Percentiles rank a stretch among this genome's conserved stretches.
Conservation (phyloP, 2,329 filamentous ascomycete species). For the Cladosporium sphaerospermum region DNA sequence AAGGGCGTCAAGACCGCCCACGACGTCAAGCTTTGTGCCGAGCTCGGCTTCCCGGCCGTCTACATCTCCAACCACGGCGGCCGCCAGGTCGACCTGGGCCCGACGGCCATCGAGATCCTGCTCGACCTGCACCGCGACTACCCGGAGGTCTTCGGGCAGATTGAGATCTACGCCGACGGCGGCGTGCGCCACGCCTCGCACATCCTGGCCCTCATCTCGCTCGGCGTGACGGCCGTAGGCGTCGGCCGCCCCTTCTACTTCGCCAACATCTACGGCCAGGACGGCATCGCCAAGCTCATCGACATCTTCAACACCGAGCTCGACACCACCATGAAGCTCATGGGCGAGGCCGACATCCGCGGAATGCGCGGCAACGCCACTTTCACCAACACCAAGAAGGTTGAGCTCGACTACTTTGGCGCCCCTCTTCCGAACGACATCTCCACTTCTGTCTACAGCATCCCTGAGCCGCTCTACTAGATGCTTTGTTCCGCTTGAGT, state of each 20-base stretch:
- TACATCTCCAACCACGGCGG: slow-evolving; percentile 69
- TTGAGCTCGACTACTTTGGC: slow-evolving; percentile 19
- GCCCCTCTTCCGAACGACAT: slow-evolving; percentile 12
- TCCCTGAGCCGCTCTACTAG: slow-evolving; percentile 1
- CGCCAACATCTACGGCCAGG: slow-evolving; percentile 54
- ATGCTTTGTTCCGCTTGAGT: too few species aligned
- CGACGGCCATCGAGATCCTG: slow-evolving; percentile 53
- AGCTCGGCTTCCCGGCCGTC: slow-evolving; percentile 59
- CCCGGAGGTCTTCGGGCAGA: slow-evolving; percentile 49
- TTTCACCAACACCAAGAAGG: slow-evolving; percentile 19
- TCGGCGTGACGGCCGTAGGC: slow-evolving; percentile 58
- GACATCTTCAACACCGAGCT: slow-evolving; percentile 50
- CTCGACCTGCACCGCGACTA: slow-evolving; percentile 56
- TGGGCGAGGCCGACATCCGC: slow-evolving; percentile 37
- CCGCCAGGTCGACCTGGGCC: slow-evolving; percentile 51
- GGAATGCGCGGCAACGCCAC: slow-evolving; percentile 16
- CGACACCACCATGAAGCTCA: slow-evolving; percentile 58
- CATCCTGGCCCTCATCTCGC: slow-evolving; percentile 59
- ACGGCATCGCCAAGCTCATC: slow-evolving; percentile 44
- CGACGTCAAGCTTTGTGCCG: slow-evolving; percentile 56
- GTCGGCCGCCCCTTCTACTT: slow-evolving; percentile 58
- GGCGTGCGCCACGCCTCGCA: slow-evolving; percentile 61
- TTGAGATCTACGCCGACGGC: slow-evolving; percentile 56
- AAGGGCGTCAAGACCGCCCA: slow-evolving; percentile 65
- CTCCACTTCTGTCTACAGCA: slow-evolving; percentile 3